Evolutionary conservation across 768 basidiomycete genomes (phyloP).

Genomic region (Amanita rimosa): DNA sequence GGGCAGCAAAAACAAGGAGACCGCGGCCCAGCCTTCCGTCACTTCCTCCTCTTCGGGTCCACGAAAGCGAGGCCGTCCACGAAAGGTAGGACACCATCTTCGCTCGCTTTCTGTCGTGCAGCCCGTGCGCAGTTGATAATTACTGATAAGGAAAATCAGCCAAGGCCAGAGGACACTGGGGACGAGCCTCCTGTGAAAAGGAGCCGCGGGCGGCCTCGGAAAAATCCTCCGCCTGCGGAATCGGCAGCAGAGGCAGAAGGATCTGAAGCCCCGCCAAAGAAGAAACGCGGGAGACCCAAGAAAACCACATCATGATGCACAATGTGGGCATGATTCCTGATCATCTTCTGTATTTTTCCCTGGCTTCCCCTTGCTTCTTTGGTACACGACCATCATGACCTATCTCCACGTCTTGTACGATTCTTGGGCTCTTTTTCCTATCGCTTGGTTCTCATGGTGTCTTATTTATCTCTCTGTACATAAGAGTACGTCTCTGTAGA

Average conservation of each 20-base stretch:
- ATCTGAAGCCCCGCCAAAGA: conserved; percentile 44
- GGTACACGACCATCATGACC: conserved; percentile 5
- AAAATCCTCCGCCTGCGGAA: conserved; percentile 41
- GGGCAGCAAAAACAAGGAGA: conserved; percentile 70
- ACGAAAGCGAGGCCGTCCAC: conserved; percentile 58
- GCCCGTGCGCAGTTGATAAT: conserved; percentile 10
- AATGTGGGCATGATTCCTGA: conserved; percentile 9
- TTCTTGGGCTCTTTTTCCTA: conserved; percentile 13
- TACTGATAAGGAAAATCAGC: conserved; percentile 14
- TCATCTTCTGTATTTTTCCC: conserved; percentile 5
- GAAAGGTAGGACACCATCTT: conserved; percentile 36
- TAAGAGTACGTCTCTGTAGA: conserved; percentile 7
- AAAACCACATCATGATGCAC: conserved; percentile 18
- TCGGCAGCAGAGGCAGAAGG: conserved; percentile 28
- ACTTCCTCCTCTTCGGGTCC: conserved; percentile 24
- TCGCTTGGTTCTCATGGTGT: conserved; percentile 4
- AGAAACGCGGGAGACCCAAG: conserved; percentile 67
- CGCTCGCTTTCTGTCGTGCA: conserved; percentile 7
- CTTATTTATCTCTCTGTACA: conserved; percentile 8
- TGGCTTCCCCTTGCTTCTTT: background rate
- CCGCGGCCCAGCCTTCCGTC: conserved; percentile 17
- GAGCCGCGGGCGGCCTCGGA: conserved; percentile 67
- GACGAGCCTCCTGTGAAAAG: conserved; percentile 51
- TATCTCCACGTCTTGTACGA: background rate
- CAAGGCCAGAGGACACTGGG: conserved; percentile 31